Base-by-base conservation (phyloP, 2,329 filamentous ascomycete species). In the Beauveria caledonica region DNA sequence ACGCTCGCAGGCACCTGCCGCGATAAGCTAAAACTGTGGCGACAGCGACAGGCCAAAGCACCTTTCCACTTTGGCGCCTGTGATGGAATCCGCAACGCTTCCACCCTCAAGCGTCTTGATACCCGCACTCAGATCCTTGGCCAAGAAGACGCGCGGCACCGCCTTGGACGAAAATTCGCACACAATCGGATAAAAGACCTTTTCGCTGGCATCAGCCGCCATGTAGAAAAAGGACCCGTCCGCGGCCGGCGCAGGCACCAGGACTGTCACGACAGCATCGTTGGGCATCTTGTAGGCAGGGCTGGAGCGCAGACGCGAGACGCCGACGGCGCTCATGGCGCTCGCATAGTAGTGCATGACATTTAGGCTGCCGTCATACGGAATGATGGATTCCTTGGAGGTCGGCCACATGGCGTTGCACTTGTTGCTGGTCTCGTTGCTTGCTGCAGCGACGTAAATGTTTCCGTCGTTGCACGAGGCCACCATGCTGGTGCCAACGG, bases 331-430 rank as follows among this genome's bases (percentile, higher is more conserved):
- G 15, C 59, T 59, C 70, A 74, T 73, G 58, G 69, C 68, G 60
- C 72, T 64, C 19, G 62, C 63, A 65, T 72, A 73, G 67, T 72
- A 73, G 64, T 73, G 69, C 64, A 73, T 65, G 10, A 69, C 52
- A n/a, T 67, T 63, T 7, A 60, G 56, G 4, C 60, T 60, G 29
- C 64, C 68, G 49, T 70, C 69, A 8, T 53, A 63, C 27, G 67
- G 63, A 11, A 70, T 58, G 6, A 62, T 61, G 11, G 66, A 63
- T 0, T 65, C 58, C 15, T 55, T 60, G 5, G 58, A 60, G n/a
- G 45, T 51, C 3, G 67, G 62, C 68, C 68, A 72, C 40, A 67
- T 56, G 39, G 63, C 63, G 55, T 63, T 67, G 63, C 66, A 69
- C 45, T 60, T 58, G 1, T 56, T 49, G 44, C 60, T 65, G 23